Evolutionary conservation across 352 stramenopile genomes (phyloP), one percentile per base, ranked within the genome.

Genomic region (Pythium insidiosum): DNA sequence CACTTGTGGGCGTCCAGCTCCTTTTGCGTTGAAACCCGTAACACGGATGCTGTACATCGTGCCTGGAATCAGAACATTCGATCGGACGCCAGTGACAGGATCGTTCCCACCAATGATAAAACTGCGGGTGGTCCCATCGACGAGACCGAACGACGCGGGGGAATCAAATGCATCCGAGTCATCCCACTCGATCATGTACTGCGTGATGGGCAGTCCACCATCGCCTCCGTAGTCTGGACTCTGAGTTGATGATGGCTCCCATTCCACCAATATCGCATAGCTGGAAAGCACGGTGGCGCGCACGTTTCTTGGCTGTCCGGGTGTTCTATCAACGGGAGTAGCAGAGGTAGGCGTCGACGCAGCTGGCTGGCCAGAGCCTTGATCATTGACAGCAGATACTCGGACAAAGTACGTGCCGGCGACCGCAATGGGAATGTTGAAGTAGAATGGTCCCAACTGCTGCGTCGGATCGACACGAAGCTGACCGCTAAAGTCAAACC

Each of bases 161-260:
- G 88, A 95, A 41, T 95, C 84, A 61, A 98, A 98, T 10, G 81
- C 65, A 12, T 53, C 47, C 29, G 80, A 90, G 25, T 45, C 79
- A 56, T 97, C 90, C 95, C 94, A 98, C 51, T 99, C 94, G 16
- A 99, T 68, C 60, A 97, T 84, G 64, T 98, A 99, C 40, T 96
- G 78, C 20, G 90, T 94, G 33, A 98, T 95, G 5, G 83, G 61
- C 16, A 90, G 70, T 6, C 95, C 95, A 6, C 92, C 94, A 56
- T 96, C 69, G 4, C 92, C 92, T 12, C 90, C 87, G 55, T 90
- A 99, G 15, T 83, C 85, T 4, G 75, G 57, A 43, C 90, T 81
- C 22, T 91, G 61, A 1, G 69, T 68, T 7, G 84, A 88, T 28
- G 94, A 95, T 22, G 73, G 51, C 3, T 80, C 59, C 94, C 94